Conservation (phyloP, 2,329 filamentous ascomycete genomes). For the Claviceps sp. region DNA sequence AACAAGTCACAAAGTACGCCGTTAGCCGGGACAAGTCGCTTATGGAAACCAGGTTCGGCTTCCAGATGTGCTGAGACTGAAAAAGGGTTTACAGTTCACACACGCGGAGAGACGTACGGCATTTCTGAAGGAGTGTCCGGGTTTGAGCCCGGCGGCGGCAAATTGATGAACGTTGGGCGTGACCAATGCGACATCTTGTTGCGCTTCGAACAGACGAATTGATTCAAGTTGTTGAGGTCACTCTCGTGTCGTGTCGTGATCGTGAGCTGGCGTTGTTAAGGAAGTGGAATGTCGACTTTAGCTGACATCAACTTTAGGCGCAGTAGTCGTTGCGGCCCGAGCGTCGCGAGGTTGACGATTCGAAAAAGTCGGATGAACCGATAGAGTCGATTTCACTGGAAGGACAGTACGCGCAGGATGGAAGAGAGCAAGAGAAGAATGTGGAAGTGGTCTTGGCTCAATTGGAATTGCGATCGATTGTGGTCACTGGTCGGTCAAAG, state of each 20-base stretch:
- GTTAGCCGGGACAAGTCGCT: not conserved
- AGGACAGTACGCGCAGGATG: not conserved
- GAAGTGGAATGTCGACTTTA: no score
- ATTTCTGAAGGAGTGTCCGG: conserved; percentile 79
- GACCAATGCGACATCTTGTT: conserved; percentile 25
- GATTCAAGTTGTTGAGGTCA: no score
- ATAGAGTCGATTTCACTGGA: not conserved
- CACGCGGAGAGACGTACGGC: conserved; percentile 46
- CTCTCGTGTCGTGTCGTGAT: no score
- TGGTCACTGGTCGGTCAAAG: no score
- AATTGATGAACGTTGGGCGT: conserved; percentile 62
- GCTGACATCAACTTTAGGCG: no score
- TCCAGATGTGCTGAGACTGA: not conserved
- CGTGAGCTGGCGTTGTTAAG: no score
- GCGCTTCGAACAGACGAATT: not conserved
- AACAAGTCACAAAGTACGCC: not conserved
- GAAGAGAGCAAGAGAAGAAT: not conserved
- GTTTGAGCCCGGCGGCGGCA: conserved; percentile 69
- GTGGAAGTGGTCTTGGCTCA: not conserved
- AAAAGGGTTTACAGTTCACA: not conserved
- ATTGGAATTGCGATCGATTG: not conserved
- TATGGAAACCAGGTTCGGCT: not conserved
- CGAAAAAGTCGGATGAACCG: not conserved
- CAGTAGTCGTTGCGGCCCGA: no score
- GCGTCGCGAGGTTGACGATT: not conserved